Base-by-base conservation (phyloP, 306 rosid species). In the Lathyrus aphaca region DNA sequence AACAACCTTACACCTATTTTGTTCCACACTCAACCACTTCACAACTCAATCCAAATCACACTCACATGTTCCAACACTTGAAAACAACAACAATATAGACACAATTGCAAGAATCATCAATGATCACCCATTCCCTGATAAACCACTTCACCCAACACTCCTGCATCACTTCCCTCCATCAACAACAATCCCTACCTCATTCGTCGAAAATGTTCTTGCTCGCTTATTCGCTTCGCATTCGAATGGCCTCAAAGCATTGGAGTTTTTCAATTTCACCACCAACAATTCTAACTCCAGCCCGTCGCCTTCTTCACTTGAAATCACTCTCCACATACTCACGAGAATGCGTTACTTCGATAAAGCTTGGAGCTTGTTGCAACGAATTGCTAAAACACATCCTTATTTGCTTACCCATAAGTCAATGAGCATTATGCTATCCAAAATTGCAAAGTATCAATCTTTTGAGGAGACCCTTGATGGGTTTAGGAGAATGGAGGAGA, bases 241-340 rank as follows among this genome's bases (percentile, higher is more conserved):
- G 58, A 94, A 90, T 50, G 98, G 97, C 53, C 97, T 94, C 17
- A 90, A 90, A 38, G 98, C 92, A 21, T 71, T 90, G 42, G 97
- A 90, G 27, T 85, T 94, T 61, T 88, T 94, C 80, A 82, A 78
- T 10, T 90, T 82, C 72, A 73, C 74, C 70, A 82, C 88, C 29
- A 60, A 65, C 19, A 74, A 81, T 73, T 79, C 88, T 19, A 80
- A 78, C 14, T 16, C 38, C 4, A 71, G 77, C 77, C 85, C 80
- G 8, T 80, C 85, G 63, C 54, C 89, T 0, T 91, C 73, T 69
- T 85, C 96, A 5, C 73, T 94, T 51, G 87, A 90, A 17, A 90
- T 88, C 80, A 83, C 89, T 2, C 85, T 93, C 68, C 97, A 90
- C 66, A 90, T 94, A 39, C 96, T 90, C 21, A 57, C 81, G 0